Percentiles rank a stretch among this genome's conserved stretches.
Evolutionary conservation across 78 protist species (phyloP).

Genomic region (Mantamonas sphyraenae): DNA sequence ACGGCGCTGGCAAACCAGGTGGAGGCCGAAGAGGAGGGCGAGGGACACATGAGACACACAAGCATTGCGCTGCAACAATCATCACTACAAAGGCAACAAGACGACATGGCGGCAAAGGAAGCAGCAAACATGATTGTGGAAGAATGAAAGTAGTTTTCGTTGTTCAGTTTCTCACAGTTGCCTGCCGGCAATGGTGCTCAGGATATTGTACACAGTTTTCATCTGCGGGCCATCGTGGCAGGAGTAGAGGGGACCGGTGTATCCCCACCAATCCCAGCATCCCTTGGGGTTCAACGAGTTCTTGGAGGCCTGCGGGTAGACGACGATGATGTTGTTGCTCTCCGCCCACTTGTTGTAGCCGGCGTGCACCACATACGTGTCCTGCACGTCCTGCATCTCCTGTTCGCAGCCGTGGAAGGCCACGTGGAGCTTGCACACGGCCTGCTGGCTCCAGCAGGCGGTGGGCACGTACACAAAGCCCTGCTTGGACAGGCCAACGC

Average conservation of each 20-base stretch:
- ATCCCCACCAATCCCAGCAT: constrained; percentile 62
- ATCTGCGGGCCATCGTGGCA: not conserved
- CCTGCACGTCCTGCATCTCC: constrained; percentile 20
- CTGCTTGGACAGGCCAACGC: constrained; percentile 20
- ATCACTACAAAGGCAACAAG: too few species aligned
- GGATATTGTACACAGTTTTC: too few species aligned
- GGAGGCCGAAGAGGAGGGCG: too few species aligned
- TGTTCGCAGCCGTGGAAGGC: constrained; percentile 62
- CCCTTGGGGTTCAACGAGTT: constrained; percentile 45
- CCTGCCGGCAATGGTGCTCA: too few species aligned
- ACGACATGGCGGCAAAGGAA: too few species aligned
- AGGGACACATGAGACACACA: too few species aligned
- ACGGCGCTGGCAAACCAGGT: too few species aligned
- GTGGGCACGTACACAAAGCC: constrained; percentile 60
- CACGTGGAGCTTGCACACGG: constrained; percentile 27
- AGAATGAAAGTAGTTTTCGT: too few species aligned
- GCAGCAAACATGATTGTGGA: too few species aligned
- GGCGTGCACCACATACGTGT: constrained; percentile 31
- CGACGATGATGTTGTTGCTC: constrained; percentile 46
- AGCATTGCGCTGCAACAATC: too few species aligned
- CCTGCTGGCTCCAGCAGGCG: constrained; percentile 13
- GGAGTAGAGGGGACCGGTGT: not conserved
- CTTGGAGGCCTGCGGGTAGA: constrained; percentile 57
- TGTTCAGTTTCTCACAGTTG: too few species aligned
- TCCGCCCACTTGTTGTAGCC: constrained; percentile 69